Percentiles rank a stretch among this genome's conserved stretches.
These are phyloP conservation scores for Zoysia pacifica DNA, from an alignment of 176 grass and related monocot species.

Conservation along the genomic window DNA sequence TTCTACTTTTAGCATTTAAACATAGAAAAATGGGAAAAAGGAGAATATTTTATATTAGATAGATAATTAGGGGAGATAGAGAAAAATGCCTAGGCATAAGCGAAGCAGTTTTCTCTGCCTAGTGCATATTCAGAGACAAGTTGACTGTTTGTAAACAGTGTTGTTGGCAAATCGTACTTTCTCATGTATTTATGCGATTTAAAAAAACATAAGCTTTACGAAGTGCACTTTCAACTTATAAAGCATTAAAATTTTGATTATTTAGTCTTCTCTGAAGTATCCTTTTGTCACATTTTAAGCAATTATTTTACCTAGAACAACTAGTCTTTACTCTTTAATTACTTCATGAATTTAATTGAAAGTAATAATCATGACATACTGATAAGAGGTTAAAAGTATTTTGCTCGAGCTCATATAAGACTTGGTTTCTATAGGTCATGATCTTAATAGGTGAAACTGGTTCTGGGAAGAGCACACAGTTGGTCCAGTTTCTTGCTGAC, in stretches of 20 bases:
- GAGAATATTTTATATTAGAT: neutral
- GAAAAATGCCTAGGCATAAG: neutral
- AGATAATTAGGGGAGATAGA: neutral
- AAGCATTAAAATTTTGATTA: neutral
- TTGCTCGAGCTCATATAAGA: neutral
- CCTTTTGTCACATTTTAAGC: neutral
- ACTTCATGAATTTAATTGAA: conserved; percentile 5
- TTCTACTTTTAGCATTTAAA: neutral
- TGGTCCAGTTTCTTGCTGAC: conserved; percentile 90
- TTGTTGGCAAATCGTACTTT: neutral
- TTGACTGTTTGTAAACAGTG: neutral
- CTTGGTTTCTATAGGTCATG: conserved; percentile 62
- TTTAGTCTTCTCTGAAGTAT: conserved; percentile 1
- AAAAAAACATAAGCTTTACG: neutral
- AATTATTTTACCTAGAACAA: neutral
- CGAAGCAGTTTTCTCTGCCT: neutral
- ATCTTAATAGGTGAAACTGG: conserved; percentile 95
- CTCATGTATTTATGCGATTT: neutral
- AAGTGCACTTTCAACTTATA: neutral
- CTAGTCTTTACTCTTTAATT: neutral
- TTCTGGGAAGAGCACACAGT: conserved; percentile 93
- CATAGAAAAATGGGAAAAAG: neutral
- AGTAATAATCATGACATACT: neutral
- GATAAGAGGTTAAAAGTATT: neutral
- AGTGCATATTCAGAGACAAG: neutral